Percentiles rank a stretch among this genome's conserved stretches.
Conservation (phyloP, 2,329 filamentous ascomycete genomes). For the Chrysosporium keratinophilum region DNA sequence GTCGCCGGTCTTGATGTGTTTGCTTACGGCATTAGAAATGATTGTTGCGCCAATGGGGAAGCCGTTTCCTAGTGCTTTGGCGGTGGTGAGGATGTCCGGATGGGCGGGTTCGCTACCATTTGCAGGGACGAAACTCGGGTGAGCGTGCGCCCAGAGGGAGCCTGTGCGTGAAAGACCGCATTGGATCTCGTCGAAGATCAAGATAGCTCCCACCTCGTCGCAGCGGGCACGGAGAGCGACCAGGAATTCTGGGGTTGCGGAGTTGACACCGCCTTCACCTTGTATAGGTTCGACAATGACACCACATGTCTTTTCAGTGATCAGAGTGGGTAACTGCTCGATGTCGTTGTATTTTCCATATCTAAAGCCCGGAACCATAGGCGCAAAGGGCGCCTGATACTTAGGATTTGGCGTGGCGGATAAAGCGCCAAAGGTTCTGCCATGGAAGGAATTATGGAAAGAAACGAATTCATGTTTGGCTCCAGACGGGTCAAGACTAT, state of each 20-base stretch:
- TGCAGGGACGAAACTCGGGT: conserved; percentile 46
- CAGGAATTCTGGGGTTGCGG: conserved; percentile 73
- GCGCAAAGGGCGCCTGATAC: conserved; percentile 88
- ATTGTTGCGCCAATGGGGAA: conserved; percentile 85
- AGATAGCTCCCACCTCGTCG: conserved; percentile 72
- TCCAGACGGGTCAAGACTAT: conserved; percentile 59
- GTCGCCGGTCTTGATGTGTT: conserved; percentile 63
- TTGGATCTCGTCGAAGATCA: conserved; percentile 96
- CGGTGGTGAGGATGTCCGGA: conserved; percentile 85
- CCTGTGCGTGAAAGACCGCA: conserved; percentile 85
- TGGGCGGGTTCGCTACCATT: conserved; percentile 54
- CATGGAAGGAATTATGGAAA: conserved; percentile 88
- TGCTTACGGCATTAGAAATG: conserved; percentile 53
- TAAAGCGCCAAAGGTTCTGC: conserved; percentile 86
- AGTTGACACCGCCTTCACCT: conserved; percentile 86
- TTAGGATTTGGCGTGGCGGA: conserved; percentile 98
- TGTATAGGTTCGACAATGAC: conserved; percentile 97
- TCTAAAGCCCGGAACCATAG: conserved; percentile 88
- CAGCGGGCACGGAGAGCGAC: conserved; percentile 72
- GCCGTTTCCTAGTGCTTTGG: conserved; percentile 93
- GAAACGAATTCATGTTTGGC: conserved; percentile 76
- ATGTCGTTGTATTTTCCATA: conserved; percentile 82
- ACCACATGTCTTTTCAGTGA: conserved; percentile 79
- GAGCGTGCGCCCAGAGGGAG: conserved; percentile 75
- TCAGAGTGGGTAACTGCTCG: conserved; percentile 56